Percentiles rank a stretch among this genome's conserved stretches.
These are phyloP conservation scores for Desmodesmus armatus DNA, from an alignment of 139 green algal genomes.

Conservation along the genomic window DNA sequence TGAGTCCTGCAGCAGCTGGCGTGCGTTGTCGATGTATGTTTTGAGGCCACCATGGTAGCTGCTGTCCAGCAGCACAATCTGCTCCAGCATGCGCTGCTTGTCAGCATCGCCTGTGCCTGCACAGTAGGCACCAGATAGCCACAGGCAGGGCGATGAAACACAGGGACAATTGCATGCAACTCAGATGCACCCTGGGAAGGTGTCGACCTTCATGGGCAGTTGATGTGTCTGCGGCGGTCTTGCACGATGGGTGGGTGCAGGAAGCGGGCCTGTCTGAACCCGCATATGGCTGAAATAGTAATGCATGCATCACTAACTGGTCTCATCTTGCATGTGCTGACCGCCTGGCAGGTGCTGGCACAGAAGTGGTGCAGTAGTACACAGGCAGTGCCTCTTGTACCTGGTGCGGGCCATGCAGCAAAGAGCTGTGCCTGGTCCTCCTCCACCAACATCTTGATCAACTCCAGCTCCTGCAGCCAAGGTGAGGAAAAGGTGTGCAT, in stretches of 20 bases:
- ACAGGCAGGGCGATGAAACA: no score
- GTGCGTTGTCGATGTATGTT: conserved; percentile 91
- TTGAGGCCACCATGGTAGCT: conserved; percentile 88
- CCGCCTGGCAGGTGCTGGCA: background rate
- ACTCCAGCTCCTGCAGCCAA: conserved; percentile 38
- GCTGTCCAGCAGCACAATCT: conserved; percentile 82
- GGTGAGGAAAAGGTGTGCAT: background rate
- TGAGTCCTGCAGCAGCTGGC: conserved; percentile 85
- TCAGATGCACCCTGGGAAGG: background rate
- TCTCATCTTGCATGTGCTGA: conserved; percentile 26
- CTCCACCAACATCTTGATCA: conserved; percentile 65
- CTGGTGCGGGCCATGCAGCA: conserved; percentile 70
- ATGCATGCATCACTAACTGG: conserved; percentile 35
- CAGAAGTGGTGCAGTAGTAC: background rate
- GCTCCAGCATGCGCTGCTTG: conserved; percentile 59
- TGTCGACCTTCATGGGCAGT: background rate
- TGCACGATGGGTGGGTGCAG: background rate
- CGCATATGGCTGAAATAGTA: background rate
- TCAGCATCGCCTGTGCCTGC: conserved; percentile 59
- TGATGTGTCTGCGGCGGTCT: background rate
- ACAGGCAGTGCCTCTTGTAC: conserved; percentile 18
- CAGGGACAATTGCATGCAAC: background rate
- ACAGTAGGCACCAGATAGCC: background rate
- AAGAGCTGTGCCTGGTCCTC: conserved; percentile 87
- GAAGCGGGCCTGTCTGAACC: background rate